phyloP scores from a whole-genome alignment of 345 rosid species.

The Lepidium sativum region DNA sequence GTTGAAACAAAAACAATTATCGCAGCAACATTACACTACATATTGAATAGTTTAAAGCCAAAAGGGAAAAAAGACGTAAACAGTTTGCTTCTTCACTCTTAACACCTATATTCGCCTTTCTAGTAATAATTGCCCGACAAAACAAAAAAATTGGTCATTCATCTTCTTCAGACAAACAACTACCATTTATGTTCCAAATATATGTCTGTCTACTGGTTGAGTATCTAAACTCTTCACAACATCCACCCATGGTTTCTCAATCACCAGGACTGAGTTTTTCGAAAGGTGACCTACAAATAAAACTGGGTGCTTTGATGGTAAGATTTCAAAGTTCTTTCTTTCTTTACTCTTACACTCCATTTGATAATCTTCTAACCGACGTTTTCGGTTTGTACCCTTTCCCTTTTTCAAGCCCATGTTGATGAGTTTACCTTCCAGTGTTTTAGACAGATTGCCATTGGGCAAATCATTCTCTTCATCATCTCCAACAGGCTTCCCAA shows the following conservation, averaged over 20 bases:
- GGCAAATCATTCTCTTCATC: conserved; percentile 45
- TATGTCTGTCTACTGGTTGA: conserved; percentile 85
- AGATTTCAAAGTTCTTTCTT: conserved; percentile 69
- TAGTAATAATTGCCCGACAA: neutral
- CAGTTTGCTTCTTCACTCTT: conserved; percentile 8
- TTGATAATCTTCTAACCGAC: conserved; percentile 38
- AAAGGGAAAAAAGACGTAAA: neutral
- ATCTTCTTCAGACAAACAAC: neutral
- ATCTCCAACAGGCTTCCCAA: conserved; percentile 65
- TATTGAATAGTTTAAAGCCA: neutral
- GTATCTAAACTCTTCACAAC: conserved; percentile 69
- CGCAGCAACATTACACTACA: conserved; percentile 13
- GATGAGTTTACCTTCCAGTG: conserved; percentile 30
- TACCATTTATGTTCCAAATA: conserved; percentile 53
- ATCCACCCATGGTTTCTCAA: conserved; percentile 91
- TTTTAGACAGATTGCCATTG: conserved; percentile 39
- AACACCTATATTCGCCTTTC: neutral
- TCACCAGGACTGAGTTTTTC: conserved; percentile 56
- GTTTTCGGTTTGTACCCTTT: conserved; percentile 31
- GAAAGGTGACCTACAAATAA: conserved; percentile 79
- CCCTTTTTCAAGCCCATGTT: conserved; percentile 30
- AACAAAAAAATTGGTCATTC: conserved; percentile 4
- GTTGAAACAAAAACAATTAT: conserved; percentile 10
- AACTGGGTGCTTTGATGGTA: conserved; percentile 78
- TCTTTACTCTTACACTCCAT: conserved; percentile 38